Percentiles rank a stretch among this genome's conserved stretches.
Conservation (phyloP, 352 stramenopile species). For the Globisporangium orthogonon region DNA sequence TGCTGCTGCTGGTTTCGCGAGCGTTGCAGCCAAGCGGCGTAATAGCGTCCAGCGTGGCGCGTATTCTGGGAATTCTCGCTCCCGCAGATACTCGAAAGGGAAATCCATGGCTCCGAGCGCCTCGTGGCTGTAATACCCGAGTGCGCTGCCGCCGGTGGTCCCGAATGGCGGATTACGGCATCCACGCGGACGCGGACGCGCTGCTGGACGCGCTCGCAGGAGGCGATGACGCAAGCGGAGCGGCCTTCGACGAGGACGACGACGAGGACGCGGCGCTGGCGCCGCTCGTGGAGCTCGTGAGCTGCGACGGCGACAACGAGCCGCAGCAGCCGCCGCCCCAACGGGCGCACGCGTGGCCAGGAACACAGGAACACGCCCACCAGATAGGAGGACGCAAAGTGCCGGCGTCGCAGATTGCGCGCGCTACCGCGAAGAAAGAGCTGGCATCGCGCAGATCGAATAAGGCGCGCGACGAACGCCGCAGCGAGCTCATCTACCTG, state of each 20-base stretch:
- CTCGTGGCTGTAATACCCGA: too few species aligned
- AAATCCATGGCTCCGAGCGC: too few species aligned
- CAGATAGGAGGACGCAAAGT: background rate
- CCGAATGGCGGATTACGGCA: too few species aligned
- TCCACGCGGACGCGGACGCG: background rate
- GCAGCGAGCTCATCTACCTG: constrained; percentile 25
- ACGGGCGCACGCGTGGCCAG: too few species aligned
- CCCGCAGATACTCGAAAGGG: too few species aligned
- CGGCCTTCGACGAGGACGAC: background rate
- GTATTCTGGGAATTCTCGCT: too few species aligned
- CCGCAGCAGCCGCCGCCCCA: background rate
- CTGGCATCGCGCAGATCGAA: constrained; percentile 2
- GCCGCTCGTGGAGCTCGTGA: constrained; percentile 1
- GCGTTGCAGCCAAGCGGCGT: too few species aligned
- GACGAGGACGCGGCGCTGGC: background rate
- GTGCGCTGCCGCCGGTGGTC: too few species aligned
- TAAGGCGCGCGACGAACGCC: constrained; percentile 31
- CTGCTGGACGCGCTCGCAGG: background rate
- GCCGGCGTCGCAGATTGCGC: too few species aligned
- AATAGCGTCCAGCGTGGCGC: too few species aligned
- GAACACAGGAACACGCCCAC: background rate
- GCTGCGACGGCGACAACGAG: background rate
- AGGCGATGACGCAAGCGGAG: background rate
- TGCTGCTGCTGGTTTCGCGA: too few species aligned
- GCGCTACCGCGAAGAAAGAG: background rate